Evolutionary conservation across 768 basidiomycete genomes (phyloP).

Genomic region (Suillus subaureus): DNA sequence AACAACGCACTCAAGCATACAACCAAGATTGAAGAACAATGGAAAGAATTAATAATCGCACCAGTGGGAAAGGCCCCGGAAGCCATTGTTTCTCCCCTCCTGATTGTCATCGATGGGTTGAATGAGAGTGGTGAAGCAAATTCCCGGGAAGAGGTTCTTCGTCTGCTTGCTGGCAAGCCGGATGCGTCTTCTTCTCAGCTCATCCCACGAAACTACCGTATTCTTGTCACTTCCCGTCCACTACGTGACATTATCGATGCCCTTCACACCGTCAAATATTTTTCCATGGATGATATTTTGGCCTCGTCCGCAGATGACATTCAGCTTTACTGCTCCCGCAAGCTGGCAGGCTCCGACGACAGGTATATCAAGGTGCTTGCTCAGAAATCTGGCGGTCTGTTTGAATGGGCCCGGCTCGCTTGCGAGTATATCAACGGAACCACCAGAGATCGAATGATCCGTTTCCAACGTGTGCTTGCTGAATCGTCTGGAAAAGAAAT

Average conservation of each 20-base stretch:
- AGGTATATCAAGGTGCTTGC: not conserved
- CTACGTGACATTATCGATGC: constrained; percentile 7
- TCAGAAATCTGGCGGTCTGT: constrained; percentile 7
- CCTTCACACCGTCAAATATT: constrained; percentile 8
- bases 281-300: constrained; percentile 6
- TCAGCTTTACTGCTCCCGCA: constrained; percentile 4
- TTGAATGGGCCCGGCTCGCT: constrained; percentile 14
- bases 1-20: constrained; percentile 1
- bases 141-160: constrained; percentile 17
- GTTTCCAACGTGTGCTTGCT: not conserved
- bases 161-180: constrained; percentile 1
- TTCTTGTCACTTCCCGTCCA: constrained; percentile 20
- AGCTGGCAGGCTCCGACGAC: not conserved
- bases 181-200: not conserved
- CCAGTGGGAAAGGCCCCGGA: constrained; percentile 6
- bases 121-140: constrained; percentile 17
- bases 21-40: constrained; percentile 8
- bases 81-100: constrained; percentile 19
- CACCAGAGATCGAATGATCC: not conserved
- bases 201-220: constrained; percentile 14
- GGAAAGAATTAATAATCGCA: constrained; percentile 19
- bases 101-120: constrained; percentile 29
- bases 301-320: constrained; percentile 6
- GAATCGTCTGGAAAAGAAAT: not conserved
- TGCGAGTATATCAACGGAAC: constrained; percentile 16